Percentiles rank a stretch among this genome's conserved stretches.
These are phyloP conservation scores for Cryomyces antarcticus DNA, from an alignment of 495 filamentous ascomycete species.

Conservation along the genomic window DNA sequence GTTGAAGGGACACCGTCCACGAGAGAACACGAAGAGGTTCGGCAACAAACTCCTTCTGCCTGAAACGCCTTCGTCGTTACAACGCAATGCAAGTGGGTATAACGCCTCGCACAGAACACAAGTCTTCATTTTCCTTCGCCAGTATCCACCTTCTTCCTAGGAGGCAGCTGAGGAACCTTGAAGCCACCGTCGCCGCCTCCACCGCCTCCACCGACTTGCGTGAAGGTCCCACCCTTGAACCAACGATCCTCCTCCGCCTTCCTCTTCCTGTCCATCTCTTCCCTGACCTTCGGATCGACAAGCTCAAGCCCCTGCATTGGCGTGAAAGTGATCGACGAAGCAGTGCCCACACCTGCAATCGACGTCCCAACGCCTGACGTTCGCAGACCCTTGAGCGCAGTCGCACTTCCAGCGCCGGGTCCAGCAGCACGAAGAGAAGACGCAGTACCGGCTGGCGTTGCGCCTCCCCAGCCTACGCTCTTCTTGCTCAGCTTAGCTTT, in stretches of 20 bases:
- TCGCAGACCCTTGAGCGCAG: conserved; percentile 53
- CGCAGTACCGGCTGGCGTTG: conserved; percentile 39
- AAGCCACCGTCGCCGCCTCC: conserved; percentile 20
- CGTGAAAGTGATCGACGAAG: conserved; percentile 78
- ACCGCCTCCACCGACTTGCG: conserved; percentile 38
- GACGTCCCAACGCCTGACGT: conserved; percentile 57
- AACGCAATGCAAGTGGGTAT: too few species aligned
- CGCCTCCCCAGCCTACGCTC: conserved; percentile 86
- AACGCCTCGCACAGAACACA: too few species aligned
- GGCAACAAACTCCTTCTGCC: too few species aligned
- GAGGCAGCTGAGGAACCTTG: conserved; percentile 21
- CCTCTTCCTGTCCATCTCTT: conserved; percentile 53
- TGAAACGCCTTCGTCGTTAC: too few species aligned
- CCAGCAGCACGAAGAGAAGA: conserved; percentile 65
- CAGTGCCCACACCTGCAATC: conserved; percentile 43
- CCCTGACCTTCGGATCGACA: conserved; percentile 79
- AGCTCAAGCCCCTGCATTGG: conserved; percentile 89
- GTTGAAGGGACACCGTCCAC: too few species aligned
- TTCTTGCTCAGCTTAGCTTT: conserved; percentile 82
- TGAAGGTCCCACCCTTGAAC: conserved; percentile 93
- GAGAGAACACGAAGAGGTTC: too few species aligned
- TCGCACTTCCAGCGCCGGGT: conserved; percentile 36
- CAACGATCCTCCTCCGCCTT: conserved; percentile 88
- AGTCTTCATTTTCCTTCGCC: conserved; percentile 1
- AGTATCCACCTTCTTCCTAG: conserved; percentile 16